Conservation (phyloP, 768 basidiomycete species). For the Kwoniella sp. region DNA sequence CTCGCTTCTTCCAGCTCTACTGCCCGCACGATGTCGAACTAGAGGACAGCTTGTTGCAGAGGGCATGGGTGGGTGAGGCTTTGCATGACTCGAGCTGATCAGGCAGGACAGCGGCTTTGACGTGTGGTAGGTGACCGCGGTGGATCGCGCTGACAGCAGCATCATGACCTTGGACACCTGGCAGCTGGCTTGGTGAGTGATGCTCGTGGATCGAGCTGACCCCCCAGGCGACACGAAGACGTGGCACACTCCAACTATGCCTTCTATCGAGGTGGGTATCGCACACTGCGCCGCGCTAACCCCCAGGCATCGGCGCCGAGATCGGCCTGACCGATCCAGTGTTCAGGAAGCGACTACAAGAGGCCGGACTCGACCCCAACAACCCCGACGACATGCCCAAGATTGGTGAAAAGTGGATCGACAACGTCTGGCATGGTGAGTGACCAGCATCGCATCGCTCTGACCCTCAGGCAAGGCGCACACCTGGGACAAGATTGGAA, state of each 20-base stretch:
- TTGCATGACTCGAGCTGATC: conserved; percentile 18
- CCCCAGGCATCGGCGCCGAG: conserved; percentile 9
- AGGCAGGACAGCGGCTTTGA: conserved; percentile 52
- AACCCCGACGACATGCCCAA: conserved; percentile 44
- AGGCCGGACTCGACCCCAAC: conserved; percentile 47
- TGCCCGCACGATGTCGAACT: conserved; percentile 59
- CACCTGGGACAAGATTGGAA: conserved; percentile 56
- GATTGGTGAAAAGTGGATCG: conserved; percentile 36
- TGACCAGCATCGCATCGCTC: neutral
- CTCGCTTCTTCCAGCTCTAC: conserved; percentile 60
- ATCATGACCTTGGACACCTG: conserved; percentile 12
- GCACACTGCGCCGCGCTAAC: conserved; percentile 21
- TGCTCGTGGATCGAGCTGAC: neutral
- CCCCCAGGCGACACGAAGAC: conserved; percentile 30
- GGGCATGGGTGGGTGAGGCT: conserved; percentile 31
- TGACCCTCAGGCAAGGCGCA: conserved; percentile 53
- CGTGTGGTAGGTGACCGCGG: conserved; percentile 52
- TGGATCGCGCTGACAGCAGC: neutral
- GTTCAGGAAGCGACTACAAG: conserved; percentile 34
- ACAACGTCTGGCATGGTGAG: conserved; percentile 25
- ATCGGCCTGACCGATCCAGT: conserved; percentile 16
- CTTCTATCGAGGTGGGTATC: conserved; percentile 34
- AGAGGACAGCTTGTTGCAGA: conserved; percentile 54
- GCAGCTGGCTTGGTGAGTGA: conserved; percentile 12
- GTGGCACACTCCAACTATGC: conserved; percentile 60